Percentiles rank a stretch among this genome's conserved stretches.
Conservation (phyloP, 495 filamentous ascomycete species). For the Oleoguttula mirabilis region DNA sequence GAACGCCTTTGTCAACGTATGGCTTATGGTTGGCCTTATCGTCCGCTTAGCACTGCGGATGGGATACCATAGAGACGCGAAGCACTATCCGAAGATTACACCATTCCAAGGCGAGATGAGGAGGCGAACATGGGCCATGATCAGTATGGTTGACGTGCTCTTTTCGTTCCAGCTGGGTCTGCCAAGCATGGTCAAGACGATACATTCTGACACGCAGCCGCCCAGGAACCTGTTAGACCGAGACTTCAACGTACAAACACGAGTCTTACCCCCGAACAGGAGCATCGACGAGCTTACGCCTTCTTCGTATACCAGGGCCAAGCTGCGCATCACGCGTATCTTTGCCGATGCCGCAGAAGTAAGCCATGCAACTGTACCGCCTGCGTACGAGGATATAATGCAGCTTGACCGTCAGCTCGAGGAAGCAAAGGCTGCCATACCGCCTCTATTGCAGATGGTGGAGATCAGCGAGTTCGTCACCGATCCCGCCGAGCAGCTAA, state of each 20-base stretch:
- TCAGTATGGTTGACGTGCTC: slow-evolving; percentile 27
- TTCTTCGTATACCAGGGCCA: slow-evolving; percentile 32
- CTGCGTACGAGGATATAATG: slow-evolving; percentile 30
- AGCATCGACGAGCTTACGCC: slow-evolving; percentile 24
- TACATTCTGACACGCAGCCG: slow-evolving; percentile 24
- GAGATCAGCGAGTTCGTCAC: slow-evolving; percentile 32
- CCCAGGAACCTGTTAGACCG: slow-evolving; percentile 31
- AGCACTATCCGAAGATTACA: slow-evolving; percentile 24
- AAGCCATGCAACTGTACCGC: slow-evolving; percentile 26
- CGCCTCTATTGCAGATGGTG: slow-evolving; percentile 27
- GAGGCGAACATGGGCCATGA: slow-evolving; percentile 23
- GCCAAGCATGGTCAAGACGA: slow-evolving; percentile 23
- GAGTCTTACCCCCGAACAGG: slow-evolving; percentile 22
- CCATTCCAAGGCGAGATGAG: slow-evolving; percentile 31
- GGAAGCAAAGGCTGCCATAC: slow-evolving; percentile 28
- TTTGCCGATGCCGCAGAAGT: slow-evolving; percentile 37
- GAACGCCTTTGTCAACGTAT: slow-evolving; percentile 25
- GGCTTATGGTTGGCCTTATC: slow-evolving; percentile 27
- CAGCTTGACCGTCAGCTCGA: slow-evolving; percentile 29
- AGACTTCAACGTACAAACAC: slow-evolving; percentile 29
- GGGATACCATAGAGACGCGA: slow-evolving; percentile 31
- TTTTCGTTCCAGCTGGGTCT: slow-evolving; percentile 28
- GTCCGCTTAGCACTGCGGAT: slow-evolving; percentile 27
- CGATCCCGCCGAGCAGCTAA: slow-evolving; percentile 30
- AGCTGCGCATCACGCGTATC: slow-evolving; percentile 30